Conservation (phyloP, 441 rosid species). For the Biscutella laevigata region DNA sequence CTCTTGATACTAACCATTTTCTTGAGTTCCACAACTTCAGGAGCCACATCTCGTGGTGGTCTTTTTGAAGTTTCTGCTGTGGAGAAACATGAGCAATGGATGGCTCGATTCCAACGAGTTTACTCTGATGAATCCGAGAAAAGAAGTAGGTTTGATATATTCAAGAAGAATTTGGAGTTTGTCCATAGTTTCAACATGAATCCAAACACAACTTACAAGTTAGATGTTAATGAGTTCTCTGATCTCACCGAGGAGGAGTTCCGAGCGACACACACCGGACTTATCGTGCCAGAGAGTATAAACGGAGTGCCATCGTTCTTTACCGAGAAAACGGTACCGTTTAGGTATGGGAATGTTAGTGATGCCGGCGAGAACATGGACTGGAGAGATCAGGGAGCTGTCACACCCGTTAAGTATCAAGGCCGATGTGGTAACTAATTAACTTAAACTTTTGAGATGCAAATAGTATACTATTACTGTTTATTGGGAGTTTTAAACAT, state of each 20-base stretch:
- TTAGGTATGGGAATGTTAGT: constrained; percentile 20
- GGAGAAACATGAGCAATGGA: constrained; percentile 39
- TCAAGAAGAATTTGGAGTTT: constrained; percentile 22
- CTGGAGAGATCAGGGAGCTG: constrained; percentile 70
- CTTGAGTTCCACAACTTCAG: neutral
- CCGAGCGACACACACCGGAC: constrained; percentile 22
- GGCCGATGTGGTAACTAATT: constrained; percentile 61
- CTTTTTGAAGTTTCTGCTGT: constrained; percentile 15
- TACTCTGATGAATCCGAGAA: constrained; percentile 30
- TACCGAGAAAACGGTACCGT: neutral
- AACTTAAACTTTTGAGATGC: too few species aligned
- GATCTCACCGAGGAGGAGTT: constrained; percentile 31
- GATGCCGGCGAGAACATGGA: constrained; percentile 29
- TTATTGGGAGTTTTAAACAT: too few species aligned
- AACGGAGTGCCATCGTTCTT: neutral
- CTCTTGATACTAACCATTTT: constrained; percentile 6
- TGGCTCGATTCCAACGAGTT: constrained; percentile 29
- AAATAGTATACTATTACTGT: too few species aligned
- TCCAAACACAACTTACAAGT: constrained; percentile 19
- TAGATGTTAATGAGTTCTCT: constrained; percentile 28
- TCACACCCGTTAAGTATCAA: constrained; percentile 60
- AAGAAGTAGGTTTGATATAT: constrained; percentile 17
- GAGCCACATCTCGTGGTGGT: constrained; percentile 11
- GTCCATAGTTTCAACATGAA: constrained; percentile 33
- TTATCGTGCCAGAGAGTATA: constrained; percentile 6